Evolutionary conservation across 768 basidiomycete genomes (phyloP), one percentile per base, ranked within the genome.

Genomic region (Chlorophyllum brunneum): DNA sequence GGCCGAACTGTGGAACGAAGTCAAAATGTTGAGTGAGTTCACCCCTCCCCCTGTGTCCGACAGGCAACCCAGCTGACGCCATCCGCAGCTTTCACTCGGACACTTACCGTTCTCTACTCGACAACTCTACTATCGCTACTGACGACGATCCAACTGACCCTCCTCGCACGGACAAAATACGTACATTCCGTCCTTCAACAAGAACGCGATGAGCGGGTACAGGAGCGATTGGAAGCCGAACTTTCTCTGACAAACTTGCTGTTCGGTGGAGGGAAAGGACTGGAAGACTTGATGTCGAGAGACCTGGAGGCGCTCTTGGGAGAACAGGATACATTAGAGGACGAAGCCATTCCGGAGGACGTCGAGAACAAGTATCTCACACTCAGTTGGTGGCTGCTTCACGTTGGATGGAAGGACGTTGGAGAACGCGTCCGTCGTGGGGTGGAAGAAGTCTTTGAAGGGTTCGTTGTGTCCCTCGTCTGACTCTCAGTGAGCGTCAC

Each of bases 1-100:
- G 64, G 80, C 78, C 1, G 86, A 95, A 60, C 72, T 98, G 5
- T 98, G 95, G 95, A 84, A 85, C 52, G 92, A 97, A 67, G 79
- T 97, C 31, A 98, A 97, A 66, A 80, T 93, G 31, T 81, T 95
- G 27, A 85, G 91, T 86, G 61, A 41, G 79, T 72, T 1, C 18
- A n/a, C 33, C 47, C 23, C 41, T 15, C 26, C 47, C 10, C 9
- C 13, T n/a, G 10, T 48, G 34, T 18, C 20, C 10, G 6, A 31
- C 57, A 20, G 23, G 31, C 50, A 3, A 20, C 10, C 38, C 42
- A 13, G 47, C 50, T 49, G 15, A 33, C 16, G 29, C 27, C 18
- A 33, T 39, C 15, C 55, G 20, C 54, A 97, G 93, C 92, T 5
- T 80, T 98, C 54, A 95, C 94, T 1, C 78, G 95, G 48, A 85